phyloP scores from a whole-genome alignment of 2,329 filamentous ascomycete genomes.

The Penicillium janthinellum region DNA sequence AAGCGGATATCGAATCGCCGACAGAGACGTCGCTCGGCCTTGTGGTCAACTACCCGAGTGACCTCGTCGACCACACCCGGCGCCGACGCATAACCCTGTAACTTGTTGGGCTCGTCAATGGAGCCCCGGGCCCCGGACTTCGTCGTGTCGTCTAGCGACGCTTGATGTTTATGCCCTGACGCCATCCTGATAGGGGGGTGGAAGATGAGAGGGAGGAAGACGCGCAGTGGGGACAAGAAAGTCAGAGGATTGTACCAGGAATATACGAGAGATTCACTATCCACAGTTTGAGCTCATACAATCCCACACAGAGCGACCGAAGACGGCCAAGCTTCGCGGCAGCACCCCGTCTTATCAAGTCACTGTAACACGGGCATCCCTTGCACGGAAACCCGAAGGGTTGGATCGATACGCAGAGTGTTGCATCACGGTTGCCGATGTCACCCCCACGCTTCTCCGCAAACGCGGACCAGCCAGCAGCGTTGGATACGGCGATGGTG shows the following conservation, averaged over 20 bases:
- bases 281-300: neutral
- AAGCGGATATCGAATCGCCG: conserved; percentile 56
- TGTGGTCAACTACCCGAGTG: conserved; percentile 44
- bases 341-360: conserved; percentile 11
- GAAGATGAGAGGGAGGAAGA: neutral
- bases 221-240: neutral
- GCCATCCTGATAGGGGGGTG: conserved; percentile 3
- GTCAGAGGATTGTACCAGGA: neutral
- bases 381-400: conserved; percentile 9
- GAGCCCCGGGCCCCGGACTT: conserved; percentile 18
- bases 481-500: neutral
- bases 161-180: neutral
- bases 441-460: conserved; percentile 29
- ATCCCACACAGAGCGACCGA: neutral
- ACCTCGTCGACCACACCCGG: conserved; percentile 30
- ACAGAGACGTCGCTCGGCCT: conserved; percentile 53
- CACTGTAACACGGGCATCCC: conserved; percentile 9
- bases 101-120: conserved; percentile 21
- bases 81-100: conserved; percentile 22
- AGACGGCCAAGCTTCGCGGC: neutral
- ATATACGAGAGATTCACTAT: neutral
- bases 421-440: conserved; percentile 20
- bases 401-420: conserved; percentile 20
- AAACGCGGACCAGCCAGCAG: conserved; percentile 5
- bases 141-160: conserved; percentile 19